Evolutionary conservation across 768 basidiomycete genomes (phyloP), one percentile per base, ranked within the genome.

Genomic region (Suillus fuscotomentosus): DNA sequence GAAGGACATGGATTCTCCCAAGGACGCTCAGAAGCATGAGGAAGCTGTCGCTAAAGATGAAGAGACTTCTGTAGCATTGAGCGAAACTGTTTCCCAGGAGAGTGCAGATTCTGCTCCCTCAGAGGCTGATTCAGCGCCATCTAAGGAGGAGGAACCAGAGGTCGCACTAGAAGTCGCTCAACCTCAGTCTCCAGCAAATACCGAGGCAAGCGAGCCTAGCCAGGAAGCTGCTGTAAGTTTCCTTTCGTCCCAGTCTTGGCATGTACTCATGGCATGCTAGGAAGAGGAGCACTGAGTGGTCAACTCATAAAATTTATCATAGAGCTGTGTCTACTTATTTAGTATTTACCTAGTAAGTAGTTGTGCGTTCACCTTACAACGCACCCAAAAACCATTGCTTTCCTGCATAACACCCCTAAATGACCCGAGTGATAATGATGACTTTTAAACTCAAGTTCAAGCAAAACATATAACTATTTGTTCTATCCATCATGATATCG

Each of bases 1-100:
- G 14, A 55, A 79, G 77, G 67, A 68, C 31, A 59, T 65, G 31
- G 78, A 78, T 63, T 71, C 78, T 57, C 74, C 77, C 17, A 77
- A 70, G 51, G 69, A 72, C 24, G 71, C 77, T n/a, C 69, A 74
- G 63, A 68, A 63, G 63, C 65, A 38, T 20, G 75, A 79, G 51
- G 72, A 71, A 42, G 66, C 13, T 24, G 67, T 68, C 42, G 70
- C 64, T 13, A 54, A 60, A 60, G 61, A 17, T 42, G 24, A 42
- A 17, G 39, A 31, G 24, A 42, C 57, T 27, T 27, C 41, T 7
- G 39, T 17, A 42, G 57, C 42, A 20, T 42, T 17, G 17, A 42
- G 41, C 11, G 57, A 59, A 42, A 20, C 24, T 13, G 41, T 42
- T 41, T 38, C 57, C 10, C 57, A 59, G 39, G 57, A 59, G 24